Evolutionary conservation across 1,139 yeast genomes (phyloP).

Genomic region (Geotrichum cucujoidarum): DNA sequence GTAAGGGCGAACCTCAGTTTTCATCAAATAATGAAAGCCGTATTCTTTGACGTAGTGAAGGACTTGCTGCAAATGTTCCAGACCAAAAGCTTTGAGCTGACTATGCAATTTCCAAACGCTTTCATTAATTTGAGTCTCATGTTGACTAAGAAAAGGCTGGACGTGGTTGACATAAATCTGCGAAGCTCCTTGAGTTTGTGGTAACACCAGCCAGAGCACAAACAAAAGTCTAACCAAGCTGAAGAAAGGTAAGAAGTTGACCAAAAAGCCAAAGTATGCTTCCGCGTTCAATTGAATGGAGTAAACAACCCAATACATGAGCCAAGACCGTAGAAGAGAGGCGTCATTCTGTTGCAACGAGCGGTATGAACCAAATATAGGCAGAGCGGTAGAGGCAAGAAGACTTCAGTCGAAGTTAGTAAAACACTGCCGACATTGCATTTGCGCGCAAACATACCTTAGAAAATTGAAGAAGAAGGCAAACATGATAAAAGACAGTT

Average conservation of each 20-base stretch:
- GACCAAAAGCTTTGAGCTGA: constrained; percentile 25
- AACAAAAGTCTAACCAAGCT: constrained; percentile 39
- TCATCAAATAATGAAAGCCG: constrained; percentile 5
- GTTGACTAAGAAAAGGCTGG: constrained; percentile 34
- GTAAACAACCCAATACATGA: constrained; percentile 56
- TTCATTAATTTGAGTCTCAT: constrained; percentile 33
- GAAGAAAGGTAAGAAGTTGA: constrained; percentile 48
- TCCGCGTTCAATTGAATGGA: constrained; percentile 44
- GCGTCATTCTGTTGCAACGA: constrained; percentile 48
- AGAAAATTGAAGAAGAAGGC: constrained; percentile 22
- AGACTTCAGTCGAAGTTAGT: constrained; percentile 24
- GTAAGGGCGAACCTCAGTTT: constrained; percentile 8
- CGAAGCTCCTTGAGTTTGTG: constrained; percentile 43
- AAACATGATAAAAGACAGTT: constrained; percentile 19
- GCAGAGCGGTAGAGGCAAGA: constrained; percentile 45
- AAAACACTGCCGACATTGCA: background rate
- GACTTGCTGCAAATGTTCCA: constrained; percentile 24
- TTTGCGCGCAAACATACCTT: constrained; percentile 22
- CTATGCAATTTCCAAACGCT: constrained; percentile 25
- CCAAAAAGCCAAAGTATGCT: constrained; percentile 40
- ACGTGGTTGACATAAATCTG: constrained; percentile 32
- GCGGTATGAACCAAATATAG: constrained; percentile 54
- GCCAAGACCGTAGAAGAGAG: constrained; percentile 52
- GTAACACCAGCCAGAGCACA: constrained; percentile 50
- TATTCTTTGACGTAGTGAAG: constrained; percentile 13